Evolutionary conservation across 495 filamentous ascomycete species (phyloP).

Genomic region (Aspergillus indologenus): DNA sequence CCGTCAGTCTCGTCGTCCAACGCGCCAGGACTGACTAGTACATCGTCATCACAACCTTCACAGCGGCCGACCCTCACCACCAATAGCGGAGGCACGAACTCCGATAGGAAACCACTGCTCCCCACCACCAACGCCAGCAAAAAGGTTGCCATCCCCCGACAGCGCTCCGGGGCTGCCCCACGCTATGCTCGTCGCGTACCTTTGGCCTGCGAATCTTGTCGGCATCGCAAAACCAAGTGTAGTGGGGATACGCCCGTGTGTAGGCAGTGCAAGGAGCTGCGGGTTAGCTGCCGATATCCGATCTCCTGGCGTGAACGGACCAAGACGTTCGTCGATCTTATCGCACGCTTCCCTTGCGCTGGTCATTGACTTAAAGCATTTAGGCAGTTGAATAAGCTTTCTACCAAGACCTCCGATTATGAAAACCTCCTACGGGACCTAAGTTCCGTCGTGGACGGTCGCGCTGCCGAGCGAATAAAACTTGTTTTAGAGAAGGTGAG

Average conservation of each 20-base stretch:
- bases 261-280: constrained; percentile 54
- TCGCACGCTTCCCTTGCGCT: constrained; percentile 9
- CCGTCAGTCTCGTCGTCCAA: constrained; percentile 10
- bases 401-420: constrained; percentile 49
- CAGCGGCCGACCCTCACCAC: constrained; percentile 4
- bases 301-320: constrained; percentile 57
- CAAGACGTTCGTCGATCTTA: constrained; percentile 43
- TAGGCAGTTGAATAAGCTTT: constrained; percentile 42
- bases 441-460: constrained; percentile 28
- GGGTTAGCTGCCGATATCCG: constrained; percentile 49
- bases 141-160: constrained; percentile 51
- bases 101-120: constrained; percentile 19
- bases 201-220: constrained; percentile 68
- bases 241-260: constrained; percentile 57
- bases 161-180: constrained; percentile 27
- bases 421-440: constrained; percentile 47
- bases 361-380: constrained; percentile 11
- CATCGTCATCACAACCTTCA: constrained; percentile 1
- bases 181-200: constrained; percentile 46
- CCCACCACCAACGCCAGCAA: constrained; percentile 17
- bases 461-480: constrained; percentile 37
- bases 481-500: constrained; percentile 41
- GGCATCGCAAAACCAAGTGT: constrained; percentile 65
- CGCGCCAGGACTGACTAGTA: constrained; percentile 4
- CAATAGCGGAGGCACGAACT: constrained; percentile 1